Conservation (phyloP, 768 basidiomycete species). For the Chalciporus chontae region DNA sequence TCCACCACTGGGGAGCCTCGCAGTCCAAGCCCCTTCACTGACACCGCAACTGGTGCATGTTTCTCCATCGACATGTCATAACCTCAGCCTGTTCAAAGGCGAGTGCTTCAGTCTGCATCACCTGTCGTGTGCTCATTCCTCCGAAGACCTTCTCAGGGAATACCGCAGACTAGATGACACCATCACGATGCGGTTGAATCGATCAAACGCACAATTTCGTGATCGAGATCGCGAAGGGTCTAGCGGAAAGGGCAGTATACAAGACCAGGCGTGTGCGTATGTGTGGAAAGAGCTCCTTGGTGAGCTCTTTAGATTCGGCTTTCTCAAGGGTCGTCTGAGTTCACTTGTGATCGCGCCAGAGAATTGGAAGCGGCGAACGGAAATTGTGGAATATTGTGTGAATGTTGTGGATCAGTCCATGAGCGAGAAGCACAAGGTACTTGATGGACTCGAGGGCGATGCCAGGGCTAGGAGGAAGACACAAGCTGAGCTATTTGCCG, state of each 20-base stretch:
- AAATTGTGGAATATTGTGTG: constrained; percentile 76
- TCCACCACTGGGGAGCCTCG: constrained; percentile 62
- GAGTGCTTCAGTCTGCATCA: constrained; percentile 8
- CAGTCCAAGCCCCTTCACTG: constrained; percentile 60
- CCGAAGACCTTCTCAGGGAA: constrained; percentile 72
- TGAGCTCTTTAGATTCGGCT: constrained; percentile 35
- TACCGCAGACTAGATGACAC: constrained; percentile 79
- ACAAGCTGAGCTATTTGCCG: constrained; percentile 56
- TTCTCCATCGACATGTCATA: constrained; percentile 66
- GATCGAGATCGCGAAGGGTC: constrained; percentile 60
- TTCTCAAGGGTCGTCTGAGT: constrained; percentile 14
- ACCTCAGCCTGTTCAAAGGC: constrained; percentile 77
- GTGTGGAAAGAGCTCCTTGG: constrained; percentile 80
- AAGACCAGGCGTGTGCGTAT: constrained; percentile 72
- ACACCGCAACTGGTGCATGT: constrained; percentile 67
- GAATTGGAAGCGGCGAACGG: constrained; percentile 70
- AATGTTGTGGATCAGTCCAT: constrained; percentile 63
- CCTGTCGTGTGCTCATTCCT: constrained; percentile 12
- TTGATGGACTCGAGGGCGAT: constrained; percentile 43
- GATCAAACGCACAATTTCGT: constrained; percentile 70
- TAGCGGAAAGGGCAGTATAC: constrained; percentile 47
- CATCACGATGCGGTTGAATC: constrained; percentile 77
- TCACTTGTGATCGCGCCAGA: constrained; percentile 32
- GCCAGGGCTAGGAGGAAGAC: constrained; percentile 45
- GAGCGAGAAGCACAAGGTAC: constrained; percentile 47